phyloP scores from a whole-genome alignment of 2,329 filamentous ascomycete species.

The Coniella vitis region DNA sequence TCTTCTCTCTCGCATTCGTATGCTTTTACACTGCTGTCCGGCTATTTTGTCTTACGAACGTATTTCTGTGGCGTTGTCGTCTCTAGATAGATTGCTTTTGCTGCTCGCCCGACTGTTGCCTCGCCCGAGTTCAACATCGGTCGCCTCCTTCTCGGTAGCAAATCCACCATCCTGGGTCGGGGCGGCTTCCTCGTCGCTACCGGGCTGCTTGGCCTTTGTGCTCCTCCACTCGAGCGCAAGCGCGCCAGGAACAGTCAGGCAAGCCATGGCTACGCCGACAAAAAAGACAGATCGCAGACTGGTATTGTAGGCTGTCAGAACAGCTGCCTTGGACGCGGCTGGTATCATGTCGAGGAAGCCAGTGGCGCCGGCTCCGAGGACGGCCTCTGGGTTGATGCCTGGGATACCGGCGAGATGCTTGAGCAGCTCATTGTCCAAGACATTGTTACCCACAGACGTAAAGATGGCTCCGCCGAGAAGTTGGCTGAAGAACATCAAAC shows the following conservation, averaged over 20 bases:
- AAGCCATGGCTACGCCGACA: slow-evolving; percentile 48
- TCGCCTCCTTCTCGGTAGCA: neutral
- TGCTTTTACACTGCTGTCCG: too few relatives aligned
- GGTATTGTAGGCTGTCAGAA: slow-evolving; percentile 50
- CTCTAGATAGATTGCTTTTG: too few relatives aligned
- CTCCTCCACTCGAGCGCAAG: slow-evolving; percentile 54
- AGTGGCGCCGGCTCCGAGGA: slow-evolving; percentile 19
- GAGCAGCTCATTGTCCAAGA: slow-evolving; percentile 35
- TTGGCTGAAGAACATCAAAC: slow-evolving; percentile 39
- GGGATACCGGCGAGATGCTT: slow-evolving; percentile 25
- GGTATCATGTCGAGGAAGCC: slow-evolving; percentile 19
- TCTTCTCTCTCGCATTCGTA: too few relatives aligned
- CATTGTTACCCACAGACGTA: slow-evolving; percentile 37
- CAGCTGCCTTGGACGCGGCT: slow-evolving; percentile 13
- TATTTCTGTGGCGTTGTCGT: too few relatives aligned
- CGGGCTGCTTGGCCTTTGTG: slow-evolving; percentile 28
- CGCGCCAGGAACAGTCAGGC: slow-evolving; percentile 47
- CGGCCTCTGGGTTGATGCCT: slow-evolving; percentile 18
- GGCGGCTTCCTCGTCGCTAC: slow-evolving; percentile 14
- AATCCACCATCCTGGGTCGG: neutral
- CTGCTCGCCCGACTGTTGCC: too few relatives aligned
- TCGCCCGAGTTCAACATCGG: neutral
- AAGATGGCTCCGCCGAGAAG: slow-evolving; percentile 40
- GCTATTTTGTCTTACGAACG: too few relatives aligned
- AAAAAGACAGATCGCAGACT: slow-evolving; percentile 54